Conservation (phyloP, 2,329 filamentous ascomycete genomes). For the Beauveria brongniartii region DNA sequence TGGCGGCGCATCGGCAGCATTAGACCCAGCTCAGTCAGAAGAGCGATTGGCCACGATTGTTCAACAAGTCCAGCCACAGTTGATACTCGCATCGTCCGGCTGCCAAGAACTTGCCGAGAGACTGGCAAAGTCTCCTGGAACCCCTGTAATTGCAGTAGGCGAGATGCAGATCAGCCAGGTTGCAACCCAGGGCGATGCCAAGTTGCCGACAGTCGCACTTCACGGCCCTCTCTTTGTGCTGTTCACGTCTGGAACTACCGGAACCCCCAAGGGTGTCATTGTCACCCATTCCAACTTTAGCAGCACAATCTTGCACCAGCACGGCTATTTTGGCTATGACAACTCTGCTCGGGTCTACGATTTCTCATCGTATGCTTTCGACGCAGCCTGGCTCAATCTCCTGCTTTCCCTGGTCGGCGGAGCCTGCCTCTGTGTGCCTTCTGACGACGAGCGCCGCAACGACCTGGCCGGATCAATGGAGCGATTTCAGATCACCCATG, state of each 20-base stretch:
- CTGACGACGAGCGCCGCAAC: not conserved
- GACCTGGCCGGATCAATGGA: constrained; percentile 5
- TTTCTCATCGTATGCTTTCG: constrained; percentile 15
- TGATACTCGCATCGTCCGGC: not conserved
- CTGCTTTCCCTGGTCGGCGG: not conserved
- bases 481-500: not conserved
- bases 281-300: constrained; percentile 14
- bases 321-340: constrained; percentile 8
- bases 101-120: not conserved
- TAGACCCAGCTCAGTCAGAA: constrained; percentile 19
- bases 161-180: not conserved
- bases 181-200: not conserved
- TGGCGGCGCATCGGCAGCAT: constrained; percentile 24
- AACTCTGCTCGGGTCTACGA: constrained; percentile 10
- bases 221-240: constrained; percentile 14
- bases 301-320: constrained; percentile 10
- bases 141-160: not conserved
- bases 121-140: not conserved
- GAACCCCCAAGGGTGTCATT: constrained; percentile 18
- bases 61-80: not conserved
- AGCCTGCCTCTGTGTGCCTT: not conserved
- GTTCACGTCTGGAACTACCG: constrained; percentile 17
- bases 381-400: constrained; percentile 5
- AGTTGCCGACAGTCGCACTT: not conserved
- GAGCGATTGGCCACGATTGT: constrained; percentile 10